phyloP scores from a whole-genome alignment of 225 moss, liverwort and hornwort genomes.

The Polytrichum commune region DNA sequence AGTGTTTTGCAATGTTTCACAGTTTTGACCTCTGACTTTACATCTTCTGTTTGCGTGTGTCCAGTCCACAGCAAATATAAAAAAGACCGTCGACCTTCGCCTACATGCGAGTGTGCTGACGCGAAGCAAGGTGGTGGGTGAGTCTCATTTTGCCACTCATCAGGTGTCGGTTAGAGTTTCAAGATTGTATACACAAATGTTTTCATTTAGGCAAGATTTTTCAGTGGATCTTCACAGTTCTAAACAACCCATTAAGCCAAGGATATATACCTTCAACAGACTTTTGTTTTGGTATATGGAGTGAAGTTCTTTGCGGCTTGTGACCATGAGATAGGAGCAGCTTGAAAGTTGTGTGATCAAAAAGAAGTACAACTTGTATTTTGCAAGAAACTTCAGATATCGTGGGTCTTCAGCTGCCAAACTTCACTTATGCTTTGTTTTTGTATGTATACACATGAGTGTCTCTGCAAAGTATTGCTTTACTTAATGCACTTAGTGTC shows the following conservation, averaged over 20 bases:
- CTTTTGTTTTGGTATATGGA: not conserved
- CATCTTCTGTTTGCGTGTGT: not conserved
- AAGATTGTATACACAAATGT: no score
- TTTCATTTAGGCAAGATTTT: no score
- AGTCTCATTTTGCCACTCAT: not conserved
- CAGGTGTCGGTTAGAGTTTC: not conserved
- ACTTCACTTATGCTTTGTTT: not conserved
- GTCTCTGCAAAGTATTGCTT: no score
- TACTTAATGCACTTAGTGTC: no score
- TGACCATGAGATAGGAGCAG: no score
- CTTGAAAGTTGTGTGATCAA: not conserved
- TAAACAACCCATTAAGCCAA: no score
- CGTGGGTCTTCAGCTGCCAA: not conserved
- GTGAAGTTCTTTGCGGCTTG: not conserved
- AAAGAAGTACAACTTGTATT: not conserved
- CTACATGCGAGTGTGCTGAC: constrained; percentile 3
- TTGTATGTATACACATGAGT: not conserved
- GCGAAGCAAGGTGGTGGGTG: constrained; percentile 19
- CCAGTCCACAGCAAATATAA: constrained; percentile 40
- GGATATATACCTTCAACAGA: not conserved
- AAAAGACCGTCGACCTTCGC: constrained; percentile 28
- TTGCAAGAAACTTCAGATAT: not conserved
- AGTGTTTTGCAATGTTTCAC: not conserved
- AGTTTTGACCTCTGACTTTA: not conserved
- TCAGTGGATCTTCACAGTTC: no score